Evolutionary conservation across 1,284 basidiomycete genomes (phyloP).

Genomic region (Cerrena zonata): DNA sequence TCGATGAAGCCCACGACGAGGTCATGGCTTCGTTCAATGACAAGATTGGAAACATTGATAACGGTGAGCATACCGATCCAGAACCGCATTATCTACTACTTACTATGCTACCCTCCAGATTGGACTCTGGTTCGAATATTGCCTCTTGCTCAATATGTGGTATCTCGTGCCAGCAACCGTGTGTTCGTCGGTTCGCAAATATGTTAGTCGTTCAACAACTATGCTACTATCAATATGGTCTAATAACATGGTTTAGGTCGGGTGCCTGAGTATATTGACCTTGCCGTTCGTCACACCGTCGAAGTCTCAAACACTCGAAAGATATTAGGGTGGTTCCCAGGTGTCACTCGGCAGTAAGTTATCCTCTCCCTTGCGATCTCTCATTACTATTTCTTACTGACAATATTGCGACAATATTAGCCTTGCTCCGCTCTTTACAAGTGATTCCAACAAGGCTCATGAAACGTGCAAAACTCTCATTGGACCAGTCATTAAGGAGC

Average conservation of each 20-base stretch:
- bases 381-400: not conserved
- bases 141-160: slow-evolving; percentile 26
- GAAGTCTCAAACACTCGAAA: not conserved
- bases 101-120: slow-evolving; percentile 11
- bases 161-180: slow-evolving; percentile 37
- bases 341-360: not conserved
- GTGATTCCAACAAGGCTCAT: not conserved
- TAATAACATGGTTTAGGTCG: not conserved
- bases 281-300: not conserved
- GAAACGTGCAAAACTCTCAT: slow-evolving; percentile 1
- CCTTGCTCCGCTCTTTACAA: slow-evolving; percentile 7
- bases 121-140: slow-evolving; percentile 28
- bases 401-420: not conserved
- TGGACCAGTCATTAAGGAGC: slow-evolving; percentile 27
- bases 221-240: not conserved
- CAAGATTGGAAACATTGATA: slow-evolving; percentile 13
- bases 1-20: slow-evolving; percentile 27
- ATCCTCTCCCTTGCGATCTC: too few species aligned
- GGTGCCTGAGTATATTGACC: not conserved
- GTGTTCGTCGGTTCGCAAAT: slow-evolving; percentile 38
- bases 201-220: slow-evolving; percentile 27
- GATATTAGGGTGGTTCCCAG: slow-evolving; percentile 17
- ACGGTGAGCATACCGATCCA: slow-evolving; percentile 13
- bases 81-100: slow-evolving; percentile 4
- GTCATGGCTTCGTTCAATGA: slow-evolving; percentile 19